These are phyloP conservation scores for Vaccinium myrtillus DNA, from an alignment of 148 eudicot genomes.

Conservation along the genomic window DNA sequence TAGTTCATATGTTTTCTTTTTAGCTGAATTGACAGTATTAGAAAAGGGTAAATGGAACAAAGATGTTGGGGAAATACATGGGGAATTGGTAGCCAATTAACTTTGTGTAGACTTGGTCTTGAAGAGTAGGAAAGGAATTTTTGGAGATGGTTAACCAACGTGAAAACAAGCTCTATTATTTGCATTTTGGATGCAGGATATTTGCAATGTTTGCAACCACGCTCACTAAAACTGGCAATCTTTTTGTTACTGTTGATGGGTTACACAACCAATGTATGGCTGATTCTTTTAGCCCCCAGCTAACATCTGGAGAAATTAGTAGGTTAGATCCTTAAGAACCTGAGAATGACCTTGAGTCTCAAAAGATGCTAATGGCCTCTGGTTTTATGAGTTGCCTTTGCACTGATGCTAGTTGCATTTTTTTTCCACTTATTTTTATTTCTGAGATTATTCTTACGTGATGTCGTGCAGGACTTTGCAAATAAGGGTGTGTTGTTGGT, in stretches of 20 bases:
- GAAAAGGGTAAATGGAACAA: background rate
- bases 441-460: background rate
- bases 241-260: background rate
- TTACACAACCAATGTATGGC: background rate
- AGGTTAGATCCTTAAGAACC: background rate
- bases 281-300: background rate
- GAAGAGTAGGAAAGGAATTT: background rate
- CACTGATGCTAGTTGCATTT: background rate
- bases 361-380: background rate
- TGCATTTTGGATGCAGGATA: background rate
- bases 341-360: background rate
- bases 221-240: background rate
- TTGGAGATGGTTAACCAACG: background rate
- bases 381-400: background rate
- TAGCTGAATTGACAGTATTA: background rate
- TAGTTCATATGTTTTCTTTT: background rate
- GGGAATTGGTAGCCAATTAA: background rate
- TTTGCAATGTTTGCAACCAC: background rate
- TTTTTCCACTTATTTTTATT: background rate
- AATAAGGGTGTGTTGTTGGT: constrained; percentile 57
- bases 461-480: constrained; percentile 45
- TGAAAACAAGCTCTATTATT: background rate
- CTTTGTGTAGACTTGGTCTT: background rate
- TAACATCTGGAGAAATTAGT: background rate
- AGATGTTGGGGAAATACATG: background rate